phyloP scores from a whole-genome alignment of 306 rosid species.

The Acacia crassicarpa region DNA sequence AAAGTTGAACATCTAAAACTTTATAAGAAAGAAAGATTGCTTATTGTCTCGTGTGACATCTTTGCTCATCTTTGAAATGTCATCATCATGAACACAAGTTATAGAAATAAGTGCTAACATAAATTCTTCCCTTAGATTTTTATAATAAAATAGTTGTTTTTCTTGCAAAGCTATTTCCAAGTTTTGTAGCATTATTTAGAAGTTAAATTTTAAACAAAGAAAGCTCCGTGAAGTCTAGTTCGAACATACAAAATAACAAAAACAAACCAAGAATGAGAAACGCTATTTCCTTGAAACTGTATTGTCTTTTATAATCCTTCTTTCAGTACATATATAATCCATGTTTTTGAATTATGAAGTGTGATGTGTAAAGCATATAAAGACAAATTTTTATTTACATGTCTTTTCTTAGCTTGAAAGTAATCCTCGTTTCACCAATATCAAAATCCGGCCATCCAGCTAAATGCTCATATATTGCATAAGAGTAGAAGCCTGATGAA shows the following conservation, averaged over 20 bases:
- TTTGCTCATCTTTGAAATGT: conserved; percentile 31
- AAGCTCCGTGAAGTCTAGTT: conserved; percentile 1
- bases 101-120: not conserved
- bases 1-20: conserved; percentile 34
- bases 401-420: conserved; percentile 85
- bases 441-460: conserved; percentile 84
- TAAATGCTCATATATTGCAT: conserved; percentile 80
- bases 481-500: conserved; percentile 92
- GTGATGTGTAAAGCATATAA: not conserved
- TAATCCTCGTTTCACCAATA: conserved; percentile 75
- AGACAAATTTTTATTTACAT: conserved; percentile 40
- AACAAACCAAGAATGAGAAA: not conserved
- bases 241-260: not conserved
- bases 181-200: not conserved
- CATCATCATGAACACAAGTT: conserved; percentile 10
- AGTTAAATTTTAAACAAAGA: conserved; percentile 3
- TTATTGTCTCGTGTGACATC: conserved; percentile 47
- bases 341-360: not conserved
- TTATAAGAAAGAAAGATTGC: conserved; percentile 15
- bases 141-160: conserved; percentile 8
- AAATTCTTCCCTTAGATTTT: conserved; percentile 15
- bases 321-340: not conserved
- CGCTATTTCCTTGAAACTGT: not conserved
- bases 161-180: conserved; percentile 8
- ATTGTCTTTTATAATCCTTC: not conserved